A percentile compares a stretch with the other conserved stretches of the same genome.
These are phyloP conservation scores for Paraconiothyrium sp. DNA, from an alignment of 2,329 filamentous ascomycete species.

Conservation along the genomic window DNA sequence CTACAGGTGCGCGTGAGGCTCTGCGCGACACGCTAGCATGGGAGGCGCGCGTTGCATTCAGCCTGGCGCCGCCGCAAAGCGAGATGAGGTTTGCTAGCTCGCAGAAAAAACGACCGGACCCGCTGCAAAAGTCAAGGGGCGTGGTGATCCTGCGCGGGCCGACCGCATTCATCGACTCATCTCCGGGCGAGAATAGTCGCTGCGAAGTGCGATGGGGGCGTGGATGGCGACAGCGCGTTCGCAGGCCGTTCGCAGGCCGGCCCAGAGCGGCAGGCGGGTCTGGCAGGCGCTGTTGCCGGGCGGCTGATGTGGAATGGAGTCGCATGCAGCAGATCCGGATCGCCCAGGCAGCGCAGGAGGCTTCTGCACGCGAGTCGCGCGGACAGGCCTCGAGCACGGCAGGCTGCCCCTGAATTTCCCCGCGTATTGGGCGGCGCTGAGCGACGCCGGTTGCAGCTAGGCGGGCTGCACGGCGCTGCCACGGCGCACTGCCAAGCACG, in stretches of 20 bases:
- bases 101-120: constrained; percentile 9
- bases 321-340: neutral
- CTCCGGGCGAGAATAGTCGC: neutral
- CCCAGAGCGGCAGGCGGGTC: constrained; percentile 1
- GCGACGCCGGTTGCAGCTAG: constrained; percentile 32
- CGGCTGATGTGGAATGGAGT: neutral
- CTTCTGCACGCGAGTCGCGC: neutral
- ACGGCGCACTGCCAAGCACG: constrained; percentile 15
- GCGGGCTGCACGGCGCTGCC: constrained; percentile 19
- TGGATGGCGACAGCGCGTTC: neutral
- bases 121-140: neutral
- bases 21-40: neutral
- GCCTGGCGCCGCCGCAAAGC: constrained; percentile 8
- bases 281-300: neutral
- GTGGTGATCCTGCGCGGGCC: neutral
- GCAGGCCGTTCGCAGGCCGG: neutral
- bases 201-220: neutral
- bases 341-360: neutral
- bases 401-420: constrained; percentile 46
- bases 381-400: neutral
- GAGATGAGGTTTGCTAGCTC: constrained; percentile 10
- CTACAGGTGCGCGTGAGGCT: neutral
- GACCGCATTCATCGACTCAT: constrained; percentile 2
- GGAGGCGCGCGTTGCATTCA: neutral
- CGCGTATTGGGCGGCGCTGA: constrained; percentile 41